Percentiles rank a stretch among this genome's conserved stretches.
These are phyloP conservation scores for Clonostachys solani DNA, from an alignment of 2,329 filamentous ascomycete genomes.

Conservation along the genomic window DNA sequence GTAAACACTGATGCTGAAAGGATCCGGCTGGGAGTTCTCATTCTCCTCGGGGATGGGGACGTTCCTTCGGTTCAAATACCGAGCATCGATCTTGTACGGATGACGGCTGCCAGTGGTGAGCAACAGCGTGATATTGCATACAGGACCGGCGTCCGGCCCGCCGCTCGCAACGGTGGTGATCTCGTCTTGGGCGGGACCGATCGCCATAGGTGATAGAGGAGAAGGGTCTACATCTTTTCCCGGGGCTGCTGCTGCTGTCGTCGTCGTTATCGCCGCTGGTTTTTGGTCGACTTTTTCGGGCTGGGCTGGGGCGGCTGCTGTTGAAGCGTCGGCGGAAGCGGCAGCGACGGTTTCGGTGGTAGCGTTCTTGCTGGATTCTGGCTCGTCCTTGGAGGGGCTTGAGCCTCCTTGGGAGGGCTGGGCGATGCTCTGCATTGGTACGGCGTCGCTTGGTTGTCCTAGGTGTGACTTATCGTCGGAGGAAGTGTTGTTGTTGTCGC, in stretches of 20 bases:
- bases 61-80: slow-evolving; percentile 76
- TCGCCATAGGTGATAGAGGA: slow-evolving; percentile 27
- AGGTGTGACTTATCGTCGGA: slow-evolving; percentile 19
- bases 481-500: slow-evolving; percentile 4
- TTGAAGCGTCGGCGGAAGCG: slow-evolving; percentile 8
- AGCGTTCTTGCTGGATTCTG: slow-evolving; percentile 2
- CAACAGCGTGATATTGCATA: slow-evolving; percentile 76
- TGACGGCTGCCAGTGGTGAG: slow-evolving; percentile 79
- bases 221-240: slow-evolving; percentile 25
- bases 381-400: slow-evolving; percentile 1
- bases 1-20: slow-evolving; percentile 87
- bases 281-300: slow-evolving; percentile 7
- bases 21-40: slow-evolving; percentile 60
- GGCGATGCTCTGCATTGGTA: slow-evolving; percentile 27
- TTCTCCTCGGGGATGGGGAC: slow-evolving; percentile 68
- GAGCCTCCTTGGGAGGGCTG: slow-evolving; percentile 8
- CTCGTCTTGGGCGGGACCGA: slow-evolving; percentile 37
- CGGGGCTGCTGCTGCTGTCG: slow-evolving; percentile 15
- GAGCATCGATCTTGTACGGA: slow-evolving; percentile 85
- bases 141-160: slow-evolving; percentile 25
- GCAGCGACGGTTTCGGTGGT: slow-evolving; percentile 7
- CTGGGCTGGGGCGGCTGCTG: background rate
- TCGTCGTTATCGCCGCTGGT: slow-evolving; percentile 4
- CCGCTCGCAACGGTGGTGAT: slow-evolving; percentile 26
- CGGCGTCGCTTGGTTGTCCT: slow-evolving; percentile 27